These are phyloP conservation scores for Aplosporella prunicola DNA, from an alignment of 2,329 filamentous ascomycete species.

Conservation along the genomic window DNA sequence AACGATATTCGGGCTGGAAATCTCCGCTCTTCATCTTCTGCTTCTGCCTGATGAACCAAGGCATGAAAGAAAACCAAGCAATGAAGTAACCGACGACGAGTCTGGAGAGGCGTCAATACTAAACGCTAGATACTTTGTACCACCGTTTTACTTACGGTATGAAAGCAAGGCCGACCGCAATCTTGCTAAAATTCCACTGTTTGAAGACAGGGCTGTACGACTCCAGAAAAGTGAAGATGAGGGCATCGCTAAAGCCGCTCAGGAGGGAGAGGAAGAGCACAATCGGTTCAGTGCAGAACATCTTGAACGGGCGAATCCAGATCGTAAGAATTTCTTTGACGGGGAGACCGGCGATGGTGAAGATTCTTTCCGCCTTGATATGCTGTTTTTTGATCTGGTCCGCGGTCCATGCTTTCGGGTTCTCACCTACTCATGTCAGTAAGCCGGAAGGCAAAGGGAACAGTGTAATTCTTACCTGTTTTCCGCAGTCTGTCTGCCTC, in stretches of 20 bases:
- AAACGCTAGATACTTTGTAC: no score
- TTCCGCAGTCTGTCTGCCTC: slow-evolving; percentile 66
- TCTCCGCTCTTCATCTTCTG: slow-evolving; percentile 38
- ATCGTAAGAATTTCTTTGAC: slow-evolving; percentile 38
- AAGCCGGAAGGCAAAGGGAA: no score
- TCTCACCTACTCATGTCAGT: no score
- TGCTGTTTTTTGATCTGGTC: slow-evolving; percentile 48
- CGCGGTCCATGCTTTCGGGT: slow-evolving; percentile 57
- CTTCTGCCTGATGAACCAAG: slow-evolving; percentile 45
- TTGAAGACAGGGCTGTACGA: slow-evolving; percentile 57
- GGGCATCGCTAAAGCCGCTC: slow-evolving; percentile 61
- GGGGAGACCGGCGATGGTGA: slow-evolving; percentile 25
- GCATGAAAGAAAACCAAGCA: slow-evolving; percentile 51
- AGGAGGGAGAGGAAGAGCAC: slow-evolving; percentile 61
- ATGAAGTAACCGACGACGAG: slow-evolving; percentile 58
- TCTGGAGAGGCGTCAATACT: slow-evolving; percentile 12
- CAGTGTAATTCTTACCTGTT: slow-evolving; percentile 48
- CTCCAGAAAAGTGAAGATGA: slow-evolving; percentile 70
- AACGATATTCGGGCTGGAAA: slow-evolving; percentile 53
- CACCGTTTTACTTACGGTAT: slow-evolving; percentile 37
- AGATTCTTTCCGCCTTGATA: slow-evolving; percentile 8
- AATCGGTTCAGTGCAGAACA: slow-evolving; percentile 66
- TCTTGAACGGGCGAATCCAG: slow-evolving; percentile 57
- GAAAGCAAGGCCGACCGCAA: slow-evolving; percentile 52
- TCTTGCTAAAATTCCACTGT: slow-evolving; percentile 54